Conservation (phyloP, 2,329 filamentous ascomycete species). For the Cladosporium sp. region DNA sequence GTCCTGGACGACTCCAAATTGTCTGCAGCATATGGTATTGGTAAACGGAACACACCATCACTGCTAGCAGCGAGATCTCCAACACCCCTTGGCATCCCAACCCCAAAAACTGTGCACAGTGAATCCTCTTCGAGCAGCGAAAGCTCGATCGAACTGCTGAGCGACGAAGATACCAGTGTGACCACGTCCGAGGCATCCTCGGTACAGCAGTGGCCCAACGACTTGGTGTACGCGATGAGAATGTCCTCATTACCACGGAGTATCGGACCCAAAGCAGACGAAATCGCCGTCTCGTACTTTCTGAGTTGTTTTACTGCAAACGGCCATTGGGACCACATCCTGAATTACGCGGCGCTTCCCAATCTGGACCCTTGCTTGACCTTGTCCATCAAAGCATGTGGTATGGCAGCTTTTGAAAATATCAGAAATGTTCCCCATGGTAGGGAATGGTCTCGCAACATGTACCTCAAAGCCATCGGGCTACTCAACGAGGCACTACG, state of each 20-base stretch:
- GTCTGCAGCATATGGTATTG: background rate
- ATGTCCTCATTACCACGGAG: background rate
- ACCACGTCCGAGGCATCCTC: background rate
- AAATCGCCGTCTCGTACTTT: conserved; percentile 34
- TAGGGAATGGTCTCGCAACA: conserved; percentile 27
- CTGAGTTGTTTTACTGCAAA: conserved; percentile 33
- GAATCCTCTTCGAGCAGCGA: conserved; percentile 31
- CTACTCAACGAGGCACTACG: conserved; percentile 36
- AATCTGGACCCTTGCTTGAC: conserved; percentile 30
- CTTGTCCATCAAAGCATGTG: conserved; percentile 35
- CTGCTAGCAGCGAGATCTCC: conserved; percentile 4
- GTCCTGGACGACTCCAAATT: background rate
- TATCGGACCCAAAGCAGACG: conserved; percentile 21
- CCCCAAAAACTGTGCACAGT: conserved; percentile 22
- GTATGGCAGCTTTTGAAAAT: conserved; percentile 35
- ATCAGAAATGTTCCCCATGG: conserved; percentile 27
- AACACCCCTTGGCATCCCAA: conserved; percentile 22
- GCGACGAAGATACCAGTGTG: conserved; percentile 21
- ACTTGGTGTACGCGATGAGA: background rate
- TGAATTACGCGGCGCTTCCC: conserved; percentile 21
- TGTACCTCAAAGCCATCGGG: conserved; percentile 36
- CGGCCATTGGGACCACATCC: conserved; percentile 33
- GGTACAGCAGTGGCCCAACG: background rate
- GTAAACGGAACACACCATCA: background rate
- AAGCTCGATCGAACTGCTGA: conserved; percentile 30